Base-by-base conservation (phyloP, 2,329 filamentous ascomycete genomes). In the Blastomyces parvus region DNA sequence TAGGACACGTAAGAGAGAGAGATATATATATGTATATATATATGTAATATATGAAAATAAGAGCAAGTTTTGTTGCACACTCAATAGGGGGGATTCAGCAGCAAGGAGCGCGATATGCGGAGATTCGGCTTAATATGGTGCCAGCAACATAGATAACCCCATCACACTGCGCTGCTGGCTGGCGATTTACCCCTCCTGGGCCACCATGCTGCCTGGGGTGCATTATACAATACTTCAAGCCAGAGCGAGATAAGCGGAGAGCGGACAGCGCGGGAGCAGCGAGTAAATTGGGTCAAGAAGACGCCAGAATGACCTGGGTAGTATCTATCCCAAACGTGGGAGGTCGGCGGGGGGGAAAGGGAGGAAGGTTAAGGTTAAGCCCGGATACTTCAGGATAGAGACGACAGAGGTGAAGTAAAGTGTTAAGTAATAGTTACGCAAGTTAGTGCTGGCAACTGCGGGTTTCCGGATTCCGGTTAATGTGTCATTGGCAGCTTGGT, bases 341-440 rank as follows among this genome's bases (percentile, higher is more conserved):
- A 53, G 40, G 17, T 42, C 11, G 36, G 36, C 17, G 11, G 40
- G 17, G 40, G 40, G 30, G 17, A 33, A 38, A 50, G n/a, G 33
- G n/a, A n/a, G n/a, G n/a, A n/a, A n/a, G n/a, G n/a, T n/a, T 7
- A 19, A 19, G 62, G 62, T 56, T 63, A 63, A 22, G 2, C 22
- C 48, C 36, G 62, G 62, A 60, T 60, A 63, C 13, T 33, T 2
- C 46, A 27, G 62, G 62, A 40, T 55, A 48, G 57, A 33, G 17
- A 42, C 30, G 55, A 42, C 42, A 19, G 38, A 7, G 14, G 50
- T 19, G 27, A 53, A 11, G 25, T 25, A 33, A 53, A 7, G 3
- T 7, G 27, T 27, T 33, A 33, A 53, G 50, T 33, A 30, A 33
- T 33, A 33, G 50, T 30, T 25, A 52, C 48, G 22, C 48, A 27